These are phyloP conservation scores for Coemansia sp. DNA, from an alignment of 192 early-diverging fungal species.

Conservation along the genomic window DNA sequence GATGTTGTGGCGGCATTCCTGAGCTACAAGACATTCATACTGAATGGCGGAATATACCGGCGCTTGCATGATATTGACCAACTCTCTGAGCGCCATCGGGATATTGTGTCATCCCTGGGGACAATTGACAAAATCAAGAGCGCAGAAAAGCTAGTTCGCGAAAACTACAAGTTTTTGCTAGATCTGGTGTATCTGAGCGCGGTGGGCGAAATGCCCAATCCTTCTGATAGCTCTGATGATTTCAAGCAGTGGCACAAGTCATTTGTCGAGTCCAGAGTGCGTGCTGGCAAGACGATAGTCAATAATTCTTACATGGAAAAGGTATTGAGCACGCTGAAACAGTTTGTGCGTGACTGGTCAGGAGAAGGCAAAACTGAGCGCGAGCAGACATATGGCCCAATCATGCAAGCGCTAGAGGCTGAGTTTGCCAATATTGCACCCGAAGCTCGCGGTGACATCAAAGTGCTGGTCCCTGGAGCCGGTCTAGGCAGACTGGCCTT, in stretches of 20 bases:
- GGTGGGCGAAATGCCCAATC: slow-evolving; percentile 29
- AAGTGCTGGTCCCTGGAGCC: slow-evolving; percentile 91
- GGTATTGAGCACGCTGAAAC: slow-evolving; percentile 82
- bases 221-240: background rate
- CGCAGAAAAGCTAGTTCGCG: slow-evolving; percentile 61
- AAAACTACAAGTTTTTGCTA: slow-evolving; percentile 58
- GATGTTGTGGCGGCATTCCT: slow-evolving; percentile 57
- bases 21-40: slow-evolving; percentile 61
- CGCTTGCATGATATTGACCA: slow-evolving; percentile 60
- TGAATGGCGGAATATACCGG: slow-evolving; percentile 62
- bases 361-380: slow-evolving; percentile 79
- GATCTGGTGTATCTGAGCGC: slow-evolving; percentile 31
- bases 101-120: slow-evolving; percentile 50
- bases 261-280: slow-evolving; percentile 21
- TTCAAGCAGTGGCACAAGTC: slow-evolving; percentile 30
- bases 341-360: slow-evolving; percentile 96
- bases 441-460: slow-evolving; percentile 57
- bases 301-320: slow-evolving; percentile 85
- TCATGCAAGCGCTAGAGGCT: slow-evolving; percentile 69
- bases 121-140: slow-evolving; percentile 64
- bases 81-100: slow-evolving; percentile 65
- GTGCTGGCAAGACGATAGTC: slow-evolving; percentile 41
- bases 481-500: slow-evolving; percentile 91
- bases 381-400: slow-evolving; percentile 73
- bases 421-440: slow-evolving; percentile 48